A percentile compares a stretch with the other conserved stretches of the same genome.
Evolutionary conservation across 495 filamentous ascomycete genomes (phyloP).

Genomic region (Aspergillus hancockii): DNA sequence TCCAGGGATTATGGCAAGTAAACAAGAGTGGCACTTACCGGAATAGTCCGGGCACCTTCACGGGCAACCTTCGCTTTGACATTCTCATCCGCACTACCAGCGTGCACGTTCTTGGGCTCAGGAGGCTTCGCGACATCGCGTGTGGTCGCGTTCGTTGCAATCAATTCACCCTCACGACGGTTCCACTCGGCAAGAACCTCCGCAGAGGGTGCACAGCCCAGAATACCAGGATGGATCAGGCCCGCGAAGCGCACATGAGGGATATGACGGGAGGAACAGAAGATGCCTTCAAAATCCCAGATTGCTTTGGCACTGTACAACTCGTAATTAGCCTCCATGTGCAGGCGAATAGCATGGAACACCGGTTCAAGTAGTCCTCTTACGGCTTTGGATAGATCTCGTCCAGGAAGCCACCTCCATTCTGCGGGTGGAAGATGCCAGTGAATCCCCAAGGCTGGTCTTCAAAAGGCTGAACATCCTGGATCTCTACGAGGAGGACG

Average conservation of each 20-base stretch:
- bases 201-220: slow-evolving; percentile 83
- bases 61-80: slow-evolving; percentile 72
- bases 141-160: slow-evolving; percentile 62
- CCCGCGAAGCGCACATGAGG: slow-evolving; percentile 85
- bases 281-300: slow-evolving; percentile 97
- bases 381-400: slow-evolving; percentile 84
- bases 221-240: slow-evolving; percentile 92
- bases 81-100: slow-evolving; percentile 61
- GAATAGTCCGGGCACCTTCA: slow-evolving; percentile 90
- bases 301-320: slow-evolving; percentile 78
- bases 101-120: slow-evolving; percentile 67
- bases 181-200: slow-evolving; percentile 77
- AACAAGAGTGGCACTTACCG: slow-evolving; percentile 44
- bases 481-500: slow-evolving; percentile 86
- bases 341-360: not conserved
- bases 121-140: slow-evolving; percentile 83
- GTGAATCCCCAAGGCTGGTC: slow-evolving; percentile 92
- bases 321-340: not conserved
- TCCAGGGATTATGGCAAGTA: not conserved
- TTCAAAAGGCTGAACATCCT: slow-evolving; percentile 90
- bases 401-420: slow-evolving; percentile 91
- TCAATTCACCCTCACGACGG: slow-evolving; percentile 74
- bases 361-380: slow-evolving; percentile 8
- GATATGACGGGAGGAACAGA: slow-evolving; percentile 87
- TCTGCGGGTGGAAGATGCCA: slow-evolving; percentile 77